A percentile compares a stretch with the other conserved stretches of the same genome.
phyloP scores from a whole-genome alignment of 2,329 filamentous ascomycete species.

The Arthrobotrys entomopaga region DNA sequence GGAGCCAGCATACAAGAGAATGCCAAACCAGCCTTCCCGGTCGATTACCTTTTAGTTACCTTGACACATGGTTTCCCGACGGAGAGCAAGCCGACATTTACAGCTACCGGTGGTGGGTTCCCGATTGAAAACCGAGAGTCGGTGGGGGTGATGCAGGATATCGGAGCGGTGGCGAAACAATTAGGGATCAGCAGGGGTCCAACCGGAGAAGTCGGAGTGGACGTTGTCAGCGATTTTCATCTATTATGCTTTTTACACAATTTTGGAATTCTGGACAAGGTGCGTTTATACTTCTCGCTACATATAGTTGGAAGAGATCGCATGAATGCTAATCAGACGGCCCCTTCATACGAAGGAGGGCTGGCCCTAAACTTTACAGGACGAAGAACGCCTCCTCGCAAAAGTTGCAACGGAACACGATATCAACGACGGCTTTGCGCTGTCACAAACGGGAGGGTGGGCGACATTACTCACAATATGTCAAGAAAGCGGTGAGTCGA shows the following conservation, averaged over 20 bases:
- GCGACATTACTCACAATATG: slow-evolving; percentile 91
- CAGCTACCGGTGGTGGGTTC: slow-evolving; percentile 72
- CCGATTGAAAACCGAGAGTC: slow-evolving; percentile 90
- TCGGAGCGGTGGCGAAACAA: slow-evolving; percentile 73
- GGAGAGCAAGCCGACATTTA: slow-evolving; percentile 79
- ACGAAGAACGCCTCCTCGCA: slow-evolving; percentile 87
- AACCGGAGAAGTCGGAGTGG: slow-evolving; percentile 71
- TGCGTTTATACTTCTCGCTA: slow-evolving; percentile 63
- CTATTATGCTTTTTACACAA: slow-evolving; percentile 85
- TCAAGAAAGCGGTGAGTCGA: slow-evolving; percentile 93
- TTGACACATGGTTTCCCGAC: slow-evolving; percentile 96
- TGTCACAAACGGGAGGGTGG: slow-evolving; percentile 90
- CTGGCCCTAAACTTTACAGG: slow-evolving; percentile 67
- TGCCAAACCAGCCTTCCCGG: slow-evolving; percentile 93
- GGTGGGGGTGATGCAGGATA: slow-evolving; percentile 86
- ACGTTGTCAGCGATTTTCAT: slow-evolving; percentile 90
- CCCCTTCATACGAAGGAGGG: background rate
- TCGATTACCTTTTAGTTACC: slow-evolving; percentile 95
- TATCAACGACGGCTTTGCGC: slow-evolving; percentile 79
- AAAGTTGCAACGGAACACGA: slow-evolving; percentile 84
- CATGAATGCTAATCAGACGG: background rate
- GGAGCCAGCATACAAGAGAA: slow-evolving; percentile 96
- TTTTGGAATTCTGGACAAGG: slow-evolving; percentile 85
- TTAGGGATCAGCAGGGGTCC: slow-evolving; percentile 70
- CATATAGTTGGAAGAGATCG: background rate